phyloP scores from a whole-genome alignment of 2,329 filamentous ascomycete genomes.

The Aspergillus clavatus region DNA sequence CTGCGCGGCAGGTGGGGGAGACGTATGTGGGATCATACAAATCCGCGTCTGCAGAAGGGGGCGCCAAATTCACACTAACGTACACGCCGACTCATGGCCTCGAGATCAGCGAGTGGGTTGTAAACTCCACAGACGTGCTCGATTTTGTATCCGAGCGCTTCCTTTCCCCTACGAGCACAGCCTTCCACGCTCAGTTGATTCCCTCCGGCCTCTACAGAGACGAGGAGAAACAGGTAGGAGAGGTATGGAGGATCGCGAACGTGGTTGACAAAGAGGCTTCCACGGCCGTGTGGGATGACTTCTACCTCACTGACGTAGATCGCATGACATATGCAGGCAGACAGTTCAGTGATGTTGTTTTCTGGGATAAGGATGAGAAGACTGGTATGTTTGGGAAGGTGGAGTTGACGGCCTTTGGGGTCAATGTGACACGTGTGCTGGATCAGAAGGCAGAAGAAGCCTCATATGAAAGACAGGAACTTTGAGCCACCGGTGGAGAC shows the following conservation, averaged over 20 bases:
- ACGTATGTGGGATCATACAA: slow-evolving; percentile 9
- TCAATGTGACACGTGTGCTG: slow-evolving; percentile 1
- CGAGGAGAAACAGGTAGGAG: slow-evolving; percentile 18
- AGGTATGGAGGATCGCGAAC: slow-evolving; percentile 31
- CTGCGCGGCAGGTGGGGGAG: slow-evolving; percentile 6
- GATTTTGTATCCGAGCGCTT: not conserved
- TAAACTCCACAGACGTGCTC: slow-evolving; percentile 7
- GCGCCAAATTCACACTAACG: slow-evolving; percentile 4
- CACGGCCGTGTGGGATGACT: slow-evolving; percentile 26
- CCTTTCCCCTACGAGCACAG: not conserved
- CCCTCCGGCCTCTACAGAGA: slow-evolving; percentile 3
- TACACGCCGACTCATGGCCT: not conserved
- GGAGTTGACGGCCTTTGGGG: slow-evolving; percentile 31
- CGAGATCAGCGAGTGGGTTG: slow-evolving; percentile 7
- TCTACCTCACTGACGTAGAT: slow-evolving; percentile 33
- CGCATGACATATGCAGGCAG: slow-evolving; percentile 27
- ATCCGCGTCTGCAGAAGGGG: not conserved
- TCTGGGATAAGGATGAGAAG: slow-evolving; percentile 27
- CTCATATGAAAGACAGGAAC: not conserved
- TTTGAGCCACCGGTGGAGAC: not conserved
- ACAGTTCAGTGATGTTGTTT: slow-evolving; percentile 32
- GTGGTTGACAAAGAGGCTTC: slow-evolving; percentile 4
- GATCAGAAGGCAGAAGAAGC: not conserved
- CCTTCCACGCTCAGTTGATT: not conserved
- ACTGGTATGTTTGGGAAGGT: slow-evolving; percentile 14